A percentile compares a stretch with the other conserved stretches of the same genome.
Evolutionary conservation across 148 eudicot genomes (phyloP).

Genomic region (Rhododendron henanense): DNA sequence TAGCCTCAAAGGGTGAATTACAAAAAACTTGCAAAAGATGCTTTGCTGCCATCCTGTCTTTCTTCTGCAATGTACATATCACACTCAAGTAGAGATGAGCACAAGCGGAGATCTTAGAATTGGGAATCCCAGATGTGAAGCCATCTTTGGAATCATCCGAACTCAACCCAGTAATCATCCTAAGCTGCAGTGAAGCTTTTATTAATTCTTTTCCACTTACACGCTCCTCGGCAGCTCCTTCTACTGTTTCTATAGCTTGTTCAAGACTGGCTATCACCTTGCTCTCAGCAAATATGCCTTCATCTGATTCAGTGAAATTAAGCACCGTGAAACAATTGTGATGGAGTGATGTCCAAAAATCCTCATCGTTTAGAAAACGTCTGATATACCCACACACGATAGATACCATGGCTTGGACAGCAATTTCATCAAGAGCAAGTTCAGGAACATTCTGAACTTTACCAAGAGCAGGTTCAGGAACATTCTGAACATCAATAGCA

Average conservation of each 20-base stretch:
- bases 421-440: slow-evolving; percentile 45
- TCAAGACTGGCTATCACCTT: slow-evolving; percentile 45
- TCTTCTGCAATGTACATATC: slow-evolving; percentile 41
- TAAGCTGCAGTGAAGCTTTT: slow-evolving; percentile 48
- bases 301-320: slow-evolving; percentile 28
- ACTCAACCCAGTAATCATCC: slow-evolving; percentile 50
- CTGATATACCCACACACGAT: slow-evolving; percentile 37
- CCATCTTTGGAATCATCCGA: slow-evolving; percentile 39
- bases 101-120: slow-evolving; percentile 42
- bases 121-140: slow-evolving; percentile 42
- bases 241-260: slow-evolving; percentile 47
- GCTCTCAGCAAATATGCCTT: slow-evolving; percentile 25
- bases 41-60: slow-evolving; percentile 44
- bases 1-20: slow-evolving; percentile 47
- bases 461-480: slow-evolving; percentile 17
- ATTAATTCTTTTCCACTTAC: slow-evolving; percentile 38
- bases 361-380: slow-evolving; percentile 31
- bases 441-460: slow-evolving; percentile 11
- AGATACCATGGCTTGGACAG: slow-evolving; percentile 42
- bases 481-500: background rate
- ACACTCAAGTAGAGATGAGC: slow-evolving; percentile 54
- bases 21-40: slow-evolving; percentile 52
- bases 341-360: slow-evolving; percentile 33
- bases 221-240: slow-evolving; percentile 38
- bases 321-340: slow-evolving; percentile 38